These are phyloP conservation scores for Pseudopediastrum boryanum DNA, from an alignment of 139 green algal species.

Conservation along the genomic window DNA sequence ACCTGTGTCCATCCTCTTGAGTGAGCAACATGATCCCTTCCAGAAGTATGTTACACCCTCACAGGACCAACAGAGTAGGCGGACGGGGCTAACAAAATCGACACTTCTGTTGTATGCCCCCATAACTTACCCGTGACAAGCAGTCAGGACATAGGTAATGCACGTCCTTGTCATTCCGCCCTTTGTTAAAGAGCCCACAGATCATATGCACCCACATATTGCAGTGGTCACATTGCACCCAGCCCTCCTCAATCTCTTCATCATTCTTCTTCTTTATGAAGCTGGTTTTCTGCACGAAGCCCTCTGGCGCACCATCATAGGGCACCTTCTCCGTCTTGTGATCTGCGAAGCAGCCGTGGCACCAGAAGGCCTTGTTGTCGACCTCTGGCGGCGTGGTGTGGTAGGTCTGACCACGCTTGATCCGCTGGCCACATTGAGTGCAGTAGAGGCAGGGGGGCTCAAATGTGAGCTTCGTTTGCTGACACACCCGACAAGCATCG, in stretches of 20 bases:
- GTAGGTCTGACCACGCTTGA: conserved; percentile 92
- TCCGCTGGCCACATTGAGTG: conserved; percentile 82
- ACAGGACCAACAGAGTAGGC: too few relatives aligned
- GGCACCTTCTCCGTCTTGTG: conserved; percentile 69
- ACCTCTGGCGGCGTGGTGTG: conserved; percentile 55
- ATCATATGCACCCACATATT: conserved; percentile 96
- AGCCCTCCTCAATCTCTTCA: conserved; percentile 91
- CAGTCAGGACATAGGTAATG: conserved; percentile 95
- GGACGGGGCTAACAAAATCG: too few relatives aligned
- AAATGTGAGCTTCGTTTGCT: conserved; percentile 85
- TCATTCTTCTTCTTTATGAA: conserved; percentile 94
- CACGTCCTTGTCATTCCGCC: conserved; percentile 85
- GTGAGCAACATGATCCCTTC: too few relatives aligned
- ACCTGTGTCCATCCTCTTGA: too few relatives aligned
- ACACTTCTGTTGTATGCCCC: too few relatives aligned
- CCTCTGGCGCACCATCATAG: conserved; percentile 35
- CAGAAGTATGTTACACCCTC: too few relatives aligned
- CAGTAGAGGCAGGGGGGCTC: conserved; percentile 96
- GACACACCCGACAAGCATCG: conserved; percentile 80
- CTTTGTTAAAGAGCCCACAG: conserved; percentile 97
- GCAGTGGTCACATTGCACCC: conserved; percentile 97
- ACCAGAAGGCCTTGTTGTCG: conserved; percentile 77
- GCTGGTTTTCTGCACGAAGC: conserved; percentile 57
- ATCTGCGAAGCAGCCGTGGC: conserved; percentile 81
- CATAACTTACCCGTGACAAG: conserved; percentile 57